Conservation (phyloP, 139 green algal species). For the Marvania coccoides region DNA sequence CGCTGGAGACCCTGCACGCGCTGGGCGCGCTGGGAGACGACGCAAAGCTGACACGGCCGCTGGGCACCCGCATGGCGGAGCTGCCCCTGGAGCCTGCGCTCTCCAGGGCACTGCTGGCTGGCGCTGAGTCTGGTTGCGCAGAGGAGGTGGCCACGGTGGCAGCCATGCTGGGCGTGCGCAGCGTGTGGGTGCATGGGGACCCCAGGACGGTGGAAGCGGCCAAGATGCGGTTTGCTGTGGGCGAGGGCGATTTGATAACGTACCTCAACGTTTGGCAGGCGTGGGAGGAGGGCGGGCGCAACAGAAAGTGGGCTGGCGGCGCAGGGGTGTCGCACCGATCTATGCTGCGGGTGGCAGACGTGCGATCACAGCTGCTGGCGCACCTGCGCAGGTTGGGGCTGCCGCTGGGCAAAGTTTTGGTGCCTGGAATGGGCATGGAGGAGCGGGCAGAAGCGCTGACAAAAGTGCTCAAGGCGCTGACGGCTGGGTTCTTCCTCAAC, state of each 20-base stretch:
- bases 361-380: constrained; percentile 73
- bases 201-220: constrained; percentile 83
- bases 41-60: constrained; percentile 5
- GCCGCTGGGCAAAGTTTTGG: constrained; percentile 5
- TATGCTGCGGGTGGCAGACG: constrained; percentile 64
- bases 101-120: constrained; percentile 82
- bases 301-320: constrained; percentile 85
- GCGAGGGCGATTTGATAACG: constrained; percentile 93
- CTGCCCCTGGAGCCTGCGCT: constrained; percentile 93
- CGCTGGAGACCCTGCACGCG: constrained; percentile 78
- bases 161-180: constrained; percentile 85
- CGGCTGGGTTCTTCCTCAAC: constrained; percentile 92
- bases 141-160: constrained; percentile 84
- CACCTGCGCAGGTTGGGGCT: constrained; percentile 47
- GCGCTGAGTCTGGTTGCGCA: constrained; percentile 51
- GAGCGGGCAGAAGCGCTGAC: constrained; percentile 1
- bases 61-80: constrained; percentile 84
- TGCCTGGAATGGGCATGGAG: neutral
- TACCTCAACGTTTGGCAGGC: constrained; percentile 90
- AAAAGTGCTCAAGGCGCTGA: constrained; percentile 84
- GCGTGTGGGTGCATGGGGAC: constrained; percentile 65
- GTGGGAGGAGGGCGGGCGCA: constrained; percentile 51
- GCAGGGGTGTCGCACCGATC: constrained; percentile 67
- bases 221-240: constrained; percentile 89
- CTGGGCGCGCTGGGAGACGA: constrained; percentile 74